These are phyloP conservation scores for Annulohypoxylon bovei DNA, from an alignment of 495 filamentous ascomycete genomes.

Conservation along the genomic window DNA sequence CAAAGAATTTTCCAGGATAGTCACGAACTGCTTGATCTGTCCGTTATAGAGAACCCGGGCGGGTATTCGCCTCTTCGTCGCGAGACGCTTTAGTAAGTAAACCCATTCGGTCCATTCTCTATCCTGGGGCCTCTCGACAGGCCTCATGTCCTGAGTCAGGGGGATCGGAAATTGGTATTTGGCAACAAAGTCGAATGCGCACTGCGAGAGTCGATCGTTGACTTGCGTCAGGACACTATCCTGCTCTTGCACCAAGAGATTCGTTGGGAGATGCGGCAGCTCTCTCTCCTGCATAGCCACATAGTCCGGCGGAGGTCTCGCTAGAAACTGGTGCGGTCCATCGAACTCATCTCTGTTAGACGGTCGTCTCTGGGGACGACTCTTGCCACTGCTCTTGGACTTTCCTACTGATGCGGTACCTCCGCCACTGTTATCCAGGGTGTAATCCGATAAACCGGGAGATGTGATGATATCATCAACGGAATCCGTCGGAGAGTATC, in stretches of 20 bases:
- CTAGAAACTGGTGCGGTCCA: slow-evolving; percentile 81
- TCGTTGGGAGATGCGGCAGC: slow-evolving; percentile 82
- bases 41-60: slow-evolving; percentile 84
- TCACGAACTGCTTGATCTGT: slow-evolving; percentile 89
- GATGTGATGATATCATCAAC: slow-evolving; percentile 59
- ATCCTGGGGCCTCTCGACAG: slow-evolving; percentile 79
- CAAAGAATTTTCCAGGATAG: slow-evolving; percentile 81
- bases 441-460: slow-evolving; percentile 56
- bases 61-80: slow-evolving; percentile 85
- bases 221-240: slow-evolving; percentile 80
- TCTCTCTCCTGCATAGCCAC: slow-evolving; percentile 79
- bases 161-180: slow-evolving; percentile 91
- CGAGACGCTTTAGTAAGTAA: slow-evolving; percentile 84
- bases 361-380: slow-evolving; percentile 72
- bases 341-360: slow-evolving; percentile 92
- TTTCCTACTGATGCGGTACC: slow-evolving; percentile 52
- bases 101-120: slow-evolving; percentile 95
- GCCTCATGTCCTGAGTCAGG: slow-evolving; percentile 79
- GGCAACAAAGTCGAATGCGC: slow-evolving; percentile 88
- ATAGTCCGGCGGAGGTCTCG: slow-evolving; percentile 70
- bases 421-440: slow-evolving; percentile 51
- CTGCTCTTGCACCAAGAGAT: slow-evolving; percentile 83
- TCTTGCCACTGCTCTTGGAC: slow-evolving; percentile 60
- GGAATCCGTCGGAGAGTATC: slow-evolving; percentile 59
- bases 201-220: slow-evolving; percentile 84